Evolutionary conservation across 345 rosid species (phyloP).

Genomic region (Gossypium ekmanianum): DNA sequence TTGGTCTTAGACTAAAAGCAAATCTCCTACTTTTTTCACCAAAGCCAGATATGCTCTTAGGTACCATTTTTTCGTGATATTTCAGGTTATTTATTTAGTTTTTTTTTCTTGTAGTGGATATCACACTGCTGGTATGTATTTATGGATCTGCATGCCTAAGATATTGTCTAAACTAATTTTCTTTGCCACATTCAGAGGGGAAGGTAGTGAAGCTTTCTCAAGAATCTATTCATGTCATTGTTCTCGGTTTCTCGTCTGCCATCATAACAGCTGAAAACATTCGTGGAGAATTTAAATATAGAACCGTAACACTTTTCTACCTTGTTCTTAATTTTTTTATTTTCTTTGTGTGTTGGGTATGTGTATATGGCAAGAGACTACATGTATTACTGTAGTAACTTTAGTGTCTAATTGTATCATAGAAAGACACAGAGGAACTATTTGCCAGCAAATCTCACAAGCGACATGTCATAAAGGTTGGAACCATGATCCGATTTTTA

Average conservation of each 20-base stretch:
- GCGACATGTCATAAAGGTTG: slow-evolving; percentile 60
- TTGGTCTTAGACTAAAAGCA: slow-evolving; percentile 53
- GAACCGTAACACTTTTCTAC: neutral
- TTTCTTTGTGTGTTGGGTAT: neutral
- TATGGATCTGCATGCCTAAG: neutral
- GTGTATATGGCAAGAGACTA: neutral
- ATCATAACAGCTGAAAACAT: slow-evolving; percentile 55
- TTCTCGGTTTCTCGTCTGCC: slow-evolving; percentile 87
- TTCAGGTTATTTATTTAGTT: neutral
- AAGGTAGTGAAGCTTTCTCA: slow-evolving; percentile 59
- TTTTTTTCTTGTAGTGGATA: neutral
- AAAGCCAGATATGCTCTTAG: slow-evolving; percentile 62
- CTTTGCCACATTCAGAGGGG: slow-evolving; percentile 49
- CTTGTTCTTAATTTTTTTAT: neutral
- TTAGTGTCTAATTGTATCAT: neutral
- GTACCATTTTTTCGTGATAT: slow-evolving; percentile 26
- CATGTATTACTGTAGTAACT: neutral
- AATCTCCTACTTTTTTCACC: slow-evolving; percentile 71
- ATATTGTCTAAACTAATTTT: slow-evolving; percentile 8
- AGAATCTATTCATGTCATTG: slow-evolving; percentile 65
- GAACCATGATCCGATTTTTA: slow-evolving; percentile 60
- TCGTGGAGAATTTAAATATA: slow-evolving; percentile 48
- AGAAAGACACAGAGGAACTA: neutral
- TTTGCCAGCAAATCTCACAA: slow-evolving; percentile 56
- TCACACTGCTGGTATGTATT: neutral